Evolutionary conservation across 805 yeast species (phyloP), one percentile per base, ranked within the genome.

Genomic region (Yamadazyma akitaensis): DNA sequence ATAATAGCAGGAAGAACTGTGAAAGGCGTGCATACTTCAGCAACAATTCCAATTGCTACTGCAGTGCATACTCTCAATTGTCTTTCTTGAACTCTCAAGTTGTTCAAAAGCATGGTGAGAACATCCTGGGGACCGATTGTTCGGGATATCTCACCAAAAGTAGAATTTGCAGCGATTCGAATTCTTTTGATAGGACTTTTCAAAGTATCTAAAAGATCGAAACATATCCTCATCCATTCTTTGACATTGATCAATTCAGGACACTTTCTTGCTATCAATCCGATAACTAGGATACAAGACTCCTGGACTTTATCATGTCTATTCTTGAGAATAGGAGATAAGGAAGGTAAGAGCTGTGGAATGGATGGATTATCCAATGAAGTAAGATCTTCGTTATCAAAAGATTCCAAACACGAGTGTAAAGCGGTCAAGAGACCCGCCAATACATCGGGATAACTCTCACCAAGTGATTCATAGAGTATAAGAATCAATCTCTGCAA

Each of bases 81-180:
- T 60, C 99, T 86, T 61, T 94, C 98, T 61, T 92, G 98, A 7
- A 91, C 96, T 49, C 88, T 77, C 53, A 94, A 70, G 56, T 92
- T 92, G 56, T 87, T 88, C 47, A 94, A 67, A 32, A 94, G 69
- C 47, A 96, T 85, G 1, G 84, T 91, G 17, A 94, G 65, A 3
- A 94, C 96, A 62, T 94, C 98, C 51, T 88, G 94, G 0, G 99
- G 99, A 0, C 99, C 99, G 41, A 94, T 84, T 0, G 96, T 96
- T 51, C 79, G 80, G 0, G 99, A 91, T 51, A 94, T 90, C 43
- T 79, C 77, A 0, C 98, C 99, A 70, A 94, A 94, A 0, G 98
- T 88, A 16, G 80, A 80, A 60, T 91, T 94, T 0, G 99, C 96
- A 0, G 91, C 85, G 26, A 83, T 74, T 52, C 98, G 70, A 39